phyloP scores from a whole-genome alignment of 257 asterid species.

The Hygrophila difformis region DNA sequence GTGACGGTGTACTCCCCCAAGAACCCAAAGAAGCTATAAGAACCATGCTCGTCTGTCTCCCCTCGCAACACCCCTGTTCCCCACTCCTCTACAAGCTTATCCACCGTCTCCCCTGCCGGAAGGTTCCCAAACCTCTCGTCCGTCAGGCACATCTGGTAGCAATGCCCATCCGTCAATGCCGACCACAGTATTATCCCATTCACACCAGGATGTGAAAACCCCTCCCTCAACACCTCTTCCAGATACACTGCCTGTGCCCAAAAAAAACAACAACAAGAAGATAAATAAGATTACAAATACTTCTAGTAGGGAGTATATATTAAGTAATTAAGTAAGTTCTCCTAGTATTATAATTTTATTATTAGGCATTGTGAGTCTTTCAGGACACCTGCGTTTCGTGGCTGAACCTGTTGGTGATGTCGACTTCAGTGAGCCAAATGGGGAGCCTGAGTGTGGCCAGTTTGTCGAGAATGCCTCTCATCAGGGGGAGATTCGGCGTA shows the following conservation, averaged over 20 bases:
- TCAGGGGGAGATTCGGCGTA: slow-evolving; percentile 25
- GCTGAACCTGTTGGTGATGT: slow-evolving; percentile 24
- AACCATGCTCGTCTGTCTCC: slow-evolving; percentile 28
- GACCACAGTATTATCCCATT: slow-evolving; percentile 48
- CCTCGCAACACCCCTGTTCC: slow-evolving; percentile 22
- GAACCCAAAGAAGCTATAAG: slow-evolving; percentile 34
- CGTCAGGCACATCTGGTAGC: slow-evolving; percentile 64
- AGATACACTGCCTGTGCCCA: slow-evolving; percentile 32
- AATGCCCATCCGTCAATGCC: slow-evolving; percentile 30
- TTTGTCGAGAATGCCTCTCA: slow-evolving; percentile 31
- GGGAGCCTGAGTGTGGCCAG: slow-evolving; percentile 34
- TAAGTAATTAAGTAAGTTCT: too few species aligned
- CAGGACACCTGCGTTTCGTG: slow-evolving; percentile 21
- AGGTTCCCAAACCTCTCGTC: slow-evolving; percentile 40
- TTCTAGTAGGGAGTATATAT: too few species aligned
- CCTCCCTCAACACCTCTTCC: slow-evolving; percentile 44
- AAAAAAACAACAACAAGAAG: background rate
- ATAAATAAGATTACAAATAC: background rate
- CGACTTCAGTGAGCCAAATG: slow-evolving; percentile 38
- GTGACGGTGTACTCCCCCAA: slow-evolving; percentile 33
- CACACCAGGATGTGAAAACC: slow-evolving; percentile 42
- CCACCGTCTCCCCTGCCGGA: slow-evolving; percentile 35
- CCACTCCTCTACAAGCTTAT: slow-evolving; percentile 39
- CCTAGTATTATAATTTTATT: too few species aligned
- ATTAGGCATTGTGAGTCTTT: background rate